Evolutionary conservation across 768 basidiomycete genomes (phyloP), one percentile per base, ranked within the genome.

Genomic region (Phanerochaete sordida): DNA sequence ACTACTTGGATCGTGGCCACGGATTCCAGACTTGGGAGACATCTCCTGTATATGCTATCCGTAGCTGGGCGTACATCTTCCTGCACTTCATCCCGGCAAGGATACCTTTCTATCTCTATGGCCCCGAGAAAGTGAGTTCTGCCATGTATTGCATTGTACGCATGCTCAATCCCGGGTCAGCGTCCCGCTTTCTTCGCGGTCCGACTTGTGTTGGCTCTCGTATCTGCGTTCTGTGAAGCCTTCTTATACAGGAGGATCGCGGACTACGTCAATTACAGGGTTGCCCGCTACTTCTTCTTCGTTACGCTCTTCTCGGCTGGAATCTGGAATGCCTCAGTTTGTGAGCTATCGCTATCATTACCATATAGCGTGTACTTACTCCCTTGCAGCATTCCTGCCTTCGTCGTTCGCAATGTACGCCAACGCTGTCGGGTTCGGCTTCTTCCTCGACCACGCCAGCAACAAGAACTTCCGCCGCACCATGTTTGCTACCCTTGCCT

Each of bases 21-120:
- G 97, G 91, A 8, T 98, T 99, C 73, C 96, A 98, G 74, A 98
- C 97, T 0, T 99, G 97, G 97, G 97, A 99, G 70, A 84, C 92
- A 5, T 91, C 95, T 9, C 95, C 97, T 12, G 76, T 81, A 55
- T 97, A 88, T 70, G 86, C 95, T n/a, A 86, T 99, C 64, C 81
- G 97, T 64, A 95, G 93, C 64, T 98, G 95, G 93, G 85, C 93
- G 12, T 98, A 98, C 74, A 84, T 97, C 58, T 70, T 93, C 39
- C 69, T 97, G 16, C 94, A 98, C 70, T 68, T 86, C n/a, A 71
- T 87, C 0, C 86, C 87, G 6, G 81, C 85, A 37, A 84, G 80
- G 61, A 58, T 92, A 12, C 79, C 86, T 15, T 74, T 73, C 3
- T 73, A 74, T 44, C 61, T 86, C 21, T 78, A 84, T 24, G 81